Percentiles rank a stretch among this genome's conserved stretches.
These are phyloP conservation scores for Sugiyamaella sp. DNA, from an alignment of 1,139 yeast species.

Conservation along the genomic window DNA sequence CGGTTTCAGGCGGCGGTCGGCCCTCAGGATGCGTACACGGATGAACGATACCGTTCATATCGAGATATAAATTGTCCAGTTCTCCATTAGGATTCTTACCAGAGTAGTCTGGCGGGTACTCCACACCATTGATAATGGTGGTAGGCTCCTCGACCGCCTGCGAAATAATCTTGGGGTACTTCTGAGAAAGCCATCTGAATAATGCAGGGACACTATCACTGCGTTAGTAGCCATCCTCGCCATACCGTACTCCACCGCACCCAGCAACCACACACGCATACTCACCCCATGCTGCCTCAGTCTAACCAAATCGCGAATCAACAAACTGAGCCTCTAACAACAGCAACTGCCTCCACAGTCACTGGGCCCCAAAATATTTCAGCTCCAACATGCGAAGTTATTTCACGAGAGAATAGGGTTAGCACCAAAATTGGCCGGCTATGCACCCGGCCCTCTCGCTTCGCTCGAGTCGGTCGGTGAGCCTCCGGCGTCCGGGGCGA, in stretches of 20 bases:
- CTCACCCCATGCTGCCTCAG: background rate
- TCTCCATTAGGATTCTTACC: slow-evolving; percentile 95
- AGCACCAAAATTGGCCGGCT: background rate
- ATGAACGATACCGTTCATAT: slow-evolving; percentile 97
- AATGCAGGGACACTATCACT: slow-evolving; percentile 75
- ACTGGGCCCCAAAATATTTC: background rate
- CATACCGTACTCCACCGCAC: too few relatives aligned
- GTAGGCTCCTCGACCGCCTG: slow-evolving; percentile 83
- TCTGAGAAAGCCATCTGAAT: slow-evolving; percentile 91
- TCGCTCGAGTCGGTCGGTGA: background rate
- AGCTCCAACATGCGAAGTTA: background rate
- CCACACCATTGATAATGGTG: slow-evolving; percentile 56
- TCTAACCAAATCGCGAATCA: background rate
- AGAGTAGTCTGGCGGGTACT: slow-evolving; percentile 66
- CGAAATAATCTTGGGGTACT: slow-evolving; percentile 91
- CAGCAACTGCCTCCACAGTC: background rate
- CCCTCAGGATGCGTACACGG: slow-evolving; percentile 98
- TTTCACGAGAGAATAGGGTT: background rate
- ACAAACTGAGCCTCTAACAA: background rate
- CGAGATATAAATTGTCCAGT: slow-evolving; percentile 84
- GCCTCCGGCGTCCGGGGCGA: too few relatives aligned
- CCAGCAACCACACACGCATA: too few relatives aligned
- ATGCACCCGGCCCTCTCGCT: background rate
- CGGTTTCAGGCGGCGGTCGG: slow-evolving; percentile 90
- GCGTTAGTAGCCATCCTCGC: too few relatives aligned